These are phyloP conservation scores for Piper betle DNA, from an alignment of 164 flowering plant genomes.

Conservation along the genomic window DNA sequence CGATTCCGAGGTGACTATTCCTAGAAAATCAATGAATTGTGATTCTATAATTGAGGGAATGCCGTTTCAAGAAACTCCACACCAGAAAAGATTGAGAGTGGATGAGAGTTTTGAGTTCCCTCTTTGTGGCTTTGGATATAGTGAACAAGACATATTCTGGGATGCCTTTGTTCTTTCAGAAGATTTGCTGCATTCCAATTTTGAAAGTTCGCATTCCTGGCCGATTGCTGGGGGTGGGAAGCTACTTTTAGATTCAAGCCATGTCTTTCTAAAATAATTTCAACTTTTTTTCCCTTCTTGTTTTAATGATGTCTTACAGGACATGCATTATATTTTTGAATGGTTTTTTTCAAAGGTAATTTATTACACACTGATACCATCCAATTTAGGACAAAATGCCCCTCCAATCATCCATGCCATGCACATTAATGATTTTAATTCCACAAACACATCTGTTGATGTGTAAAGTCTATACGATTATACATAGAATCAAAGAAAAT, in stretches of 20 bases:
- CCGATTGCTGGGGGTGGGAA: not conserved
- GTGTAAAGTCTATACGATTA: too few relatives aligned
- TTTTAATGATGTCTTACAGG: too few relatives aligned
- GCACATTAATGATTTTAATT: too few relatives aligned
- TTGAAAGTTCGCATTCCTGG: slow-evolving; percentile 1
- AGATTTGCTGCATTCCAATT: slow-evolving; percentile 1
- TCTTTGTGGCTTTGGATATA: not conserved
- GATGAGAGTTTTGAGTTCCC: slow-evolving; percentile 5
- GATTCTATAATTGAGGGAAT: not conserved
- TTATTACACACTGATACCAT: too few relatives aligned
- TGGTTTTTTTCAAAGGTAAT: too few relatives aligned
- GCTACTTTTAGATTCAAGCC: not conserved
- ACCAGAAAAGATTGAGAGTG: slow-evolving; percentile 13
- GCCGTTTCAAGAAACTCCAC: slow-evolving; percentile 8
- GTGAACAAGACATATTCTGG: not conserved
- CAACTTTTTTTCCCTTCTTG: too few relatives aligned
- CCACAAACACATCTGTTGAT: too few relatives aligned
- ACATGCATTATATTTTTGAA: too few relatives aligned
- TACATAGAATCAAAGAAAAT: too few relatives aligned
- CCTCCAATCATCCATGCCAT: too few relatives aligned
- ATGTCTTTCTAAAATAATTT: too few relatives aligned
- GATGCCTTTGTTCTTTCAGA: not conserved
- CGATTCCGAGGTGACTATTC: slow-evolving; percentile 21
- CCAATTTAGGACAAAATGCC: too few relatives aligned
- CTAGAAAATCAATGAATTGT: not conserved